phyloP scores from a whole-genome alignment of 257 asterid species.

The Euphrasia confusa region DNA sequence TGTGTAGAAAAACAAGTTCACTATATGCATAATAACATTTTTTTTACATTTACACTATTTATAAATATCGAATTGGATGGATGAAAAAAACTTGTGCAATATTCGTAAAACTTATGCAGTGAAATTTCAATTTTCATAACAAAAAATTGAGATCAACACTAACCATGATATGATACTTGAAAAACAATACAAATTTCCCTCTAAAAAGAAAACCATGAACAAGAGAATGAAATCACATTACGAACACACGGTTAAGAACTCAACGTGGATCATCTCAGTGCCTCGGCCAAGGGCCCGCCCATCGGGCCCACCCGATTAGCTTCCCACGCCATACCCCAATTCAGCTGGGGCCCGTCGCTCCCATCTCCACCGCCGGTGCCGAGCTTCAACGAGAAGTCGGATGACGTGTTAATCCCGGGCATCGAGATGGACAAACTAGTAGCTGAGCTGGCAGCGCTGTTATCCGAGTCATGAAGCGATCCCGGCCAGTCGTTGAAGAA shows the following conservation, averaged over 20 bases:
- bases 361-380: conserved; percentile 52
- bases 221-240: conserved; percentile 20
- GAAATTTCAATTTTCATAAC: too few species aligned
- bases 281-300: conserved; percentile 95
- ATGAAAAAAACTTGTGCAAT: too few species aligned
- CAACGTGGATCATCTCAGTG: conserved; percentile 55
- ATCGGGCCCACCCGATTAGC: conserved; percentile 41
- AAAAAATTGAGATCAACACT: too few species aligned
- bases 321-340: conserved; percentile 45
- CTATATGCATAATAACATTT: too few species aligned
- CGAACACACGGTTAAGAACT: too few species aligned
- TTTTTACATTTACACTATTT: too few species aligned
- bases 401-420: conserved; percentile 40
- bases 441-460: conserved; percentile 20
- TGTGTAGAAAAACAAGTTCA: too few species aligned
- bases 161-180: too few species aligned
- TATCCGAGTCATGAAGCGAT: conserved; percentile 40
- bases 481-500: conserved; percentile 89
- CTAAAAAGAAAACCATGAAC: background rate
- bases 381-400: conserved; percentile 77
- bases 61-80: too few species aligned
- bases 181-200: too few species aligned
- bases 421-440: conserved; percentile 61
- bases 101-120: too few species aligned
- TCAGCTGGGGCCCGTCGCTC: conserved; percentile 23